These are phyloP conservation scores for Phytopythium sindhum DNA, from an alignment of 352 stramenopile species.

Conservation along the genomic window DNA sequence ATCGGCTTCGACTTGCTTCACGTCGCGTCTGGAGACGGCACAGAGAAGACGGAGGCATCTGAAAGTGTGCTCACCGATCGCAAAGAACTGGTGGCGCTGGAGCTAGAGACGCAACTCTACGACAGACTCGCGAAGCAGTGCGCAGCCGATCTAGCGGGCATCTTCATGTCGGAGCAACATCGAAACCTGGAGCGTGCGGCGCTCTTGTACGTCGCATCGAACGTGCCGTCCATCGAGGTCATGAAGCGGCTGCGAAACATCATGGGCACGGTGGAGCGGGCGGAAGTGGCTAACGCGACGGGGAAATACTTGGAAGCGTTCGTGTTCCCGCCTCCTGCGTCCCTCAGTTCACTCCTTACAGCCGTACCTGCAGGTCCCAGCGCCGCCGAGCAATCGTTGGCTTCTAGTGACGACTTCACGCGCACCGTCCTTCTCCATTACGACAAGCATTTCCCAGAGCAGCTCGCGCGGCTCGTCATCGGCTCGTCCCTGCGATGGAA, in stretches of 20 bases:
- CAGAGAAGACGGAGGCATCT: conserved; percentile 7
- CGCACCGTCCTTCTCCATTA: conserved; percentile 69
- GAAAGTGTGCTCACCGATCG: conserved; percentile 17
- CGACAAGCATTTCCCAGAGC: conserved; percentile 66
- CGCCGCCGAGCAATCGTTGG: neutral
- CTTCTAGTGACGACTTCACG: conserved; percentile 36
- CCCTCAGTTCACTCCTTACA: conserved; percentile 10
- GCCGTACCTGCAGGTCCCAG: conserved; percentile 3
- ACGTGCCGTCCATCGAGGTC: conserved; percentile 51
- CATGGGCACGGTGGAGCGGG: conserved; percentile 31
- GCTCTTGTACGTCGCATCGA: conserved; percentile 72
- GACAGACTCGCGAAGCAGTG: conserved; percentile 67
- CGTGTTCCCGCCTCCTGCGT: conserved; percentile 50
- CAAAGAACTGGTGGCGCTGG: conserved; percentile 52
- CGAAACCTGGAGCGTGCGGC: conserved; percentile 61
- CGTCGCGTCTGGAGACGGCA: conserved; percentile 20
- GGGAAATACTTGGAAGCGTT: conserved; percentile 76
- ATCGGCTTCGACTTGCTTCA: conserved; percentile 55
- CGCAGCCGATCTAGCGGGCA: conserved; percentile 49
- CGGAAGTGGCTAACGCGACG: conserved; percentile 55
- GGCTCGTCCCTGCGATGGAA: conserved; percentile 73
- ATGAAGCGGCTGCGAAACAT: conserved; percentile 53
- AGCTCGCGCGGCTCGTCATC: conserved; percentile 66
- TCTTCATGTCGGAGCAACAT: conserved; percentile 54
- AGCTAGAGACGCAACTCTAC: conserved; percentile 76